Conservation (phyloP, 83 land plant species). For the Picea abies region DNA sequence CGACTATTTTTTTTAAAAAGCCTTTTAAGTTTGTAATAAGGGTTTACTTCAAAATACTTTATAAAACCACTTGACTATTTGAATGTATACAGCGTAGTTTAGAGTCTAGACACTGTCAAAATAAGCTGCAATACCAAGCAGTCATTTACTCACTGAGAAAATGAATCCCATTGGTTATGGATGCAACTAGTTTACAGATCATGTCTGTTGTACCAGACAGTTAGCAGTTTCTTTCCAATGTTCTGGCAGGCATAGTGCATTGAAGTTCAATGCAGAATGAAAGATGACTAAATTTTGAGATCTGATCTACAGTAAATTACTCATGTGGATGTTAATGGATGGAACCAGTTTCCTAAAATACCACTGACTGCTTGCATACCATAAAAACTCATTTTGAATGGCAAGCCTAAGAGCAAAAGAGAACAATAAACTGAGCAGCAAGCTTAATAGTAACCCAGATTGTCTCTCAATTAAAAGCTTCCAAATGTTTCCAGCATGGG, state of each 20-base stretch:
- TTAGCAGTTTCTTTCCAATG: not conserved
- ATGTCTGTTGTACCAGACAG: not conserved
- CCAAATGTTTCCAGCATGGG: too few species aligned
- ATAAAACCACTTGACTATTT: not conserved
- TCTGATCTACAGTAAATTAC: not conserved
- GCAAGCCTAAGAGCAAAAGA: not conserved
- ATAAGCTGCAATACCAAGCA: not conserved
- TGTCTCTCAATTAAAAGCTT: too few species aligned
- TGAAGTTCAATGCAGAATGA: not conserved
- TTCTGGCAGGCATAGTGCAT: not conserved
- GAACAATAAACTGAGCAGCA: not conserved
- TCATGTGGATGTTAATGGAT: not conserved
- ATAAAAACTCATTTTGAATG: not conserved
- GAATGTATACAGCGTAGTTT: not conserved
- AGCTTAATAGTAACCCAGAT: conserved; percentile 1
- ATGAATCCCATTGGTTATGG: not conserved
- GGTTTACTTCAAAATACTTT: not conserved
- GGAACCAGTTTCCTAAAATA: not conserved
- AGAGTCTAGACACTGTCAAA: not conserved
- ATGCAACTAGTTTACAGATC: not conserved
- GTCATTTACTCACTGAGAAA: not conserved
- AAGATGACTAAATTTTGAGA: not conserved
- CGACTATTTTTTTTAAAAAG: not conserved
- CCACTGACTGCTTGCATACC: not conserved
- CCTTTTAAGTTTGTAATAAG: not conserved